These are phyloP conservation scores for Diaporthe ilicicola DNA, from an alignment of 2,329 filamentous ascomycete genomes.

Conservation along the genomic window DNA sequence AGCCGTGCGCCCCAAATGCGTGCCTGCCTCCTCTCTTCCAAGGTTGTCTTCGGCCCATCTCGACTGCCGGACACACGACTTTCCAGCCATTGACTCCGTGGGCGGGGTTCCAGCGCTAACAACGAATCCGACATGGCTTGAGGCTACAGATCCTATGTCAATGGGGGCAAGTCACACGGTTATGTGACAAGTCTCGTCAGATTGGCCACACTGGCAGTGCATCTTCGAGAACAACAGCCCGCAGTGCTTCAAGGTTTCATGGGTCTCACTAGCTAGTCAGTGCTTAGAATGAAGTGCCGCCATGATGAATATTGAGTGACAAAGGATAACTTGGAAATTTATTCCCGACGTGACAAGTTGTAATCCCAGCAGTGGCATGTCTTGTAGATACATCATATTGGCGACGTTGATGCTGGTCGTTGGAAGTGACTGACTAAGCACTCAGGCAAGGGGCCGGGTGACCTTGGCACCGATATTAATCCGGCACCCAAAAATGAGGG, in stretches of 20 bases:
- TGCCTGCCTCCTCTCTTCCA: background rate
- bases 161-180: background rate
- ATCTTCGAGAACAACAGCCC: background rate
- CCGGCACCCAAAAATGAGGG: background rate
- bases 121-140: background rate
- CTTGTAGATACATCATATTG: no score
- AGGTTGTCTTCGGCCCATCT: background rate
- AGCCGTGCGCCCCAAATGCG: background rate
- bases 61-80: background rate
- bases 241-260: no score
- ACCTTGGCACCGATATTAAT: background rate
- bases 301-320: background rate
- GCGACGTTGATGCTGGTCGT: background rate
- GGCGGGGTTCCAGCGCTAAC: background rate
- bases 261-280: background rate
- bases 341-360: background rate
- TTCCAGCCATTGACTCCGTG: background rate
- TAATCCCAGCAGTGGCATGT: background rate
- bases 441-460: no score
- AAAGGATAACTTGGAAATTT: background rate
- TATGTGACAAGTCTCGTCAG: no score
- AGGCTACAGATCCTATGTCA: no score
- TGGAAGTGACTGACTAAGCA: background rate
- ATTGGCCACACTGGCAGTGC: no score
- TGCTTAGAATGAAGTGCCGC: background rate